These are phyloP conservation scores for Terfezia boudieri DNA, from an alignment of 495 filamentous ascomycete genomes.

Conservation along the genomic window DNA sequence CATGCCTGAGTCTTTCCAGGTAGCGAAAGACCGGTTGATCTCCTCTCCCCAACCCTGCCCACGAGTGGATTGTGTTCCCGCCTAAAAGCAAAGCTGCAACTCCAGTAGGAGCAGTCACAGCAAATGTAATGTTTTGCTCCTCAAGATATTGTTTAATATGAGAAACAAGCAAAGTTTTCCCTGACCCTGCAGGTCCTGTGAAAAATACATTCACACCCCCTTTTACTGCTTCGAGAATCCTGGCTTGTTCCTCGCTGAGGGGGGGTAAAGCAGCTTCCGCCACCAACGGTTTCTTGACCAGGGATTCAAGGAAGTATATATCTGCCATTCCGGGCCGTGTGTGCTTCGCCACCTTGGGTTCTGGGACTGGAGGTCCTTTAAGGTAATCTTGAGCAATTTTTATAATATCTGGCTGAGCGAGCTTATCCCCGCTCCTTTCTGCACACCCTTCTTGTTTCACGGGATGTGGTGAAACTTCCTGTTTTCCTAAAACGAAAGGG, in stretches of 20 bases:
- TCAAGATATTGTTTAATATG: slow-evolving; percentile 9
- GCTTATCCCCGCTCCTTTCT: too few relatives aligned
- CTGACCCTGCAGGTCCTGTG: slow-evolving; percentile 12
- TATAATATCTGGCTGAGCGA: too few relatives aligned
- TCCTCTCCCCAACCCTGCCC: slow-evolving; percentile 12
- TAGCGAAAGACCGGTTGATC: slow-evolving; percentile 5
- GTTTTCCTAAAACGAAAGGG: too few relatives aligned
- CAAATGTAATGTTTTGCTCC: slow-evolving; percentile 1
- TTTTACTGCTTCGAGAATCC: slow-evolving; percentile 7
- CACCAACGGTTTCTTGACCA: too few relatives aligned
- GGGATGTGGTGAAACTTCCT: too few relatives aligned
- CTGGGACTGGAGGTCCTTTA: too few relatives aligned
- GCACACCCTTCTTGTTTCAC: too few relatives aligned
- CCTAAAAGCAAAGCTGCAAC: slow-evolving; percentile 10
- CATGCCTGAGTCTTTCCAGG: not conserved
- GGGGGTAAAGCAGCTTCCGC: not conserved
- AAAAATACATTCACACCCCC: slow-evolving; percentile 8
- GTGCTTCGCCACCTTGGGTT: too few relatives aligned
- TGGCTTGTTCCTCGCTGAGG: slow-evolving; percentile 6
- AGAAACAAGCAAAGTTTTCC: slow-evolving; percentile 10
- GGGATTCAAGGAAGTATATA: too few relatives aligned
- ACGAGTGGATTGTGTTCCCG: slow-evolving; percentile 16
- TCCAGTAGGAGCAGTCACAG: slow-evolving; percentile 17
- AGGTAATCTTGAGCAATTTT: too few relatives aligned
- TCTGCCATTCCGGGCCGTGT: too few relatives aligned